Base-by-base conservation (phyloP, 768 basidiomycete genomes). In the Suillus plorans region DNA sequence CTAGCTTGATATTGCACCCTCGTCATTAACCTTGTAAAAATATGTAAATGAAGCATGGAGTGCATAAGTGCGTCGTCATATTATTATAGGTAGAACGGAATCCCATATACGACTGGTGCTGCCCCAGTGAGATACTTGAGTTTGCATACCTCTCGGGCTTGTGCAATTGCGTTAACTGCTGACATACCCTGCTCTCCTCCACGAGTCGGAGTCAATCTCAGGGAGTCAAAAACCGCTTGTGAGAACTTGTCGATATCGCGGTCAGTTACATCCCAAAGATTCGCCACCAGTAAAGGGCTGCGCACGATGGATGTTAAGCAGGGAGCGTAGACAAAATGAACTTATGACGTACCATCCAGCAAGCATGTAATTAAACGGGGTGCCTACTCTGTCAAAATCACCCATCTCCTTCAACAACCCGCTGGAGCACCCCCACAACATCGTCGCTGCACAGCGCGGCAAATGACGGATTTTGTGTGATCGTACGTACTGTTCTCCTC, bases 381-480 rank as follows among this genome's bases (percentile, higher is more conserved):
- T 98, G 22, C 97, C 97, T 16, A 86, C 84, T 12, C 93, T 83
- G 71, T 99, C 97, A 70, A 95, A 96, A 68, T 97, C 94, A 4
- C 97, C 97, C 87, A 94, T 93, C 57, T 97, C 93, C 63, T 85
- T 84, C 67, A 99, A 76, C 1, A 85, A 78, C 12, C 97, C 97
- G 0, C 96, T 98, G 0, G 97, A 99, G 80, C 97, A 99, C 1
- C 97, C 97, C 97, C 97, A 99, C 4, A 99, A 84, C 94, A 99
- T 95, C 1, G 92, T 91, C 16, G 90, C 90, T 8, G 97, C 96
- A 73, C 97, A 99, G n/a, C 84, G 82, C 1, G 85, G 84, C 41
- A 99, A 81, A 65, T 89, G 85, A 9, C 93, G 84, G 61, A 99
- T 86, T 70, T 89, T 91, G 74, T 92, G 90, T 2, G 95, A 93